Base-by-base conservation (phyloP, 805 yeast species). In the Yarrowia yakushimensis region DNA sequence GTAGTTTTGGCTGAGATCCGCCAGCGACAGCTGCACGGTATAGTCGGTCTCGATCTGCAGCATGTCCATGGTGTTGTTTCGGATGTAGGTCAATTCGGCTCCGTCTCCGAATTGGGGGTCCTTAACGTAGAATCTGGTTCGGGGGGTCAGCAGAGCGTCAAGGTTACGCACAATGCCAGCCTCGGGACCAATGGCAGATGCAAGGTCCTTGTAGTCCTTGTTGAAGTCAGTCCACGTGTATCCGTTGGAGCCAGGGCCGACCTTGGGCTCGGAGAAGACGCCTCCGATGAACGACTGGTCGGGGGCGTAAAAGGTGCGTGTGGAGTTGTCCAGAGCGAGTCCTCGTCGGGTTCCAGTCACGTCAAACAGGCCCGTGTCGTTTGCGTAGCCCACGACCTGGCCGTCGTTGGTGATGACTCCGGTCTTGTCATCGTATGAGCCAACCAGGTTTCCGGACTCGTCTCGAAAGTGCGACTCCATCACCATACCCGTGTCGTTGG, bases 241-340 rank as follows among this genome's bases (percentile, higher is more conserved):
- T 8, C 28, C 55, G 6, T 9, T n/a, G 20, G 55, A 48, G 3
- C 55, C 55, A n/a, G 55, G 55, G 9, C 55, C 55, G 4, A n/a
- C 20, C 28, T 48, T 31, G 28, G 55, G 55, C 39, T 48, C 55
- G 9, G 11, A 5, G 11, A 48, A 48, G 11, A 48, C 30, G 9
- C 55, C 55, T 4, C 55, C 55, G 6, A 48, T 48, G 18, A 48
- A 48, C 20, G 55, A 48, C 30, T 48, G 55, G 10, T 48, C 55
- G 3, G 55, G 55, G 2, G 55, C 55, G 20, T 31, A 48, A 20
- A 48, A 48, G 20, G 8, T 13, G 2, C 55, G 18, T 10, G 55
- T 48, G 18, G 37, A 31, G 55, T 48, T 48, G 20, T n/a, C 18
- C 15, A 9, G 8, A n/a, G 55, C 55, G 7, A 48, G 28, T 6